Evolutionary conservation across 1,284 basidiomycete genomes (phyloP).

Genomic region (Heterobasidion occidentale): DNA sequence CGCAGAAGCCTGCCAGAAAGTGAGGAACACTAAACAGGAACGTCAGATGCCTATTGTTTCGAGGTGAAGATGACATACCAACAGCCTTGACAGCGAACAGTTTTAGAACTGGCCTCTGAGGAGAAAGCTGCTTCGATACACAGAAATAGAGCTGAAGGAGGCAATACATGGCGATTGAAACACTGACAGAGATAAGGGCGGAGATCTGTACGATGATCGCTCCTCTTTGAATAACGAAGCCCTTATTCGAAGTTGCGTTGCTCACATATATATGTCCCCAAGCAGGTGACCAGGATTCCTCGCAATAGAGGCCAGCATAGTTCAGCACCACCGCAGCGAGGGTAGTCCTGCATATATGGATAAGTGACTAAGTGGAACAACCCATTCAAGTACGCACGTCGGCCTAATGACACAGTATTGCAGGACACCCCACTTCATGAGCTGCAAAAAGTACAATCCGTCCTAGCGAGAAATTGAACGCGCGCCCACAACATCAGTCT

Average conservation of each 20-base stretch:
- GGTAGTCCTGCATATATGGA: slow-evolving; percentile 38
- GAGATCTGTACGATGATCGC: slow-evolving; percentile 31
- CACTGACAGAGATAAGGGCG: slow-evolving; percentile 60
- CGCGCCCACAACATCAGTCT: neutral
- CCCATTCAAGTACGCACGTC: slow-evolving; percentile 27
- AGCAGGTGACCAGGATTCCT: slow-evolving; percentile 58
- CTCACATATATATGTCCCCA: slow-evolving; percentile 68
- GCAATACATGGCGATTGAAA: slow-evolving; percentile 78
- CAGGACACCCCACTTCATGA: slow-evolving; percentile 78
- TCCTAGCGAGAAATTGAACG: slow-evolving; percentile 30
- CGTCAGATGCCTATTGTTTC: neutral
- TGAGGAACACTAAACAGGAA: slow-evolving; percentile 52
- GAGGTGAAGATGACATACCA: slow-evolving; percentile 30
- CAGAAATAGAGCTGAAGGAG: slow-evolving; percentile 69
- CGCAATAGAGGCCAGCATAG: slow-evolving; percentile 63
- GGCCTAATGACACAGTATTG: slow-evolving; percentile 74
- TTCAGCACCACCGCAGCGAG: slow-evolving; percentile 58
- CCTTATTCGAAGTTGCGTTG: neutral
- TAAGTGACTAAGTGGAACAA: neutral
- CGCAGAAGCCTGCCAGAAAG: slow-evolving; percentile 72
- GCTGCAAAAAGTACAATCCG: slow-evolving; percentile 64
- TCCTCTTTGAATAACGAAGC: slow-evolving; percentile 2
- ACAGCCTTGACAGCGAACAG: slow-evolving; percentile 70
- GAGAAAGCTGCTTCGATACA: slow-evolving; percentile 47
- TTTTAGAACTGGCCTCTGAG: slow-evolving; percentile 62